Percentiles rank a stretch among this genome's conserved stretches.
phyloP scores from a whole-genome alignment of 164 flowering plant species.

The Vitis rupestris region DNA sequence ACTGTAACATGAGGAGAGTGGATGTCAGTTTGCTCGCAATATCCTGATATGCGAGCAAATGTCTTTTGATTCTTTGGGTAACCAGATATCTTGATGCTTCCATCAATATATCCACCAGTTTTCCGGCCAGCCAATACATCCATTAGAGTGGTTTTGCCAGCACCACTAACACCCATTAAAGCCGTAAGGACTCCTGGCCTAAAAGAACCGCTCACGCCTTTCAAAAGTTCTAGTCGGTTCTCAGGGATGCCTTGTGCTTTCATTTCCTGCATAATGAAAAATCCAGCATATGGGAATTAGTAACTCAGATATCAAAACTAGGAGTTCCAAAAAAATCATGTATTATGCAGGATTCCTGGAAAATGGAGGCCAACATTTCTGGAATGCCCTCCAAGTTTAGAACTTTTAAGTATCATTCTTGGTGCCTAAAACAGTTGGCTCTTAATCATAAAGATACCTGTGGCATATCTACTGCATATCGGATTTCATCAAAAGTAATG shows the following conservation, averaged over 20 bases:
- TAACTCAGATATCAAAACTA: neutral
- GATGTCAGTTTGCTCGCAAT: constrained; percentile 55
- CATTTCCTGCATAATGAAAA: constrained; percentile 31
- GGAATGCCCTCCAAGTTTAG: neutral
- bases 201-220: constrained; percentile 52
- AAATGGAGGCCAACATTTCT: neutral
- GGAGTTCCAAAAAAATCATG: no score
- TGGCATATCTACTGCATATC: constrained; percentile 49
- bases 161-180: constrained; percentile 55
- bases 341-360: neutral
- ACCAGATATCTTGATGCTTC: constrained; percentile 42
- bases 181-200: constrained; percentile 58
- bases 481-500: constrained; percentile 37
- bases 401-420: neutral
- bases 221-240: constrained; percentile 35
- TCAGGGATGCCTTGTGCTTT: constrained; percentile 40
- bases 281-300: neutral
- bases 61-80: constrained; percentile 51
- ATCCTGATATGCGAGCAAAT: constrained; percentile 49
- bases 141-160: constrained; percentile 54
- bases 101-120: constrained; percentile 46
- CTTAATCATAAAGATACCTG: constrained; percentile 24
- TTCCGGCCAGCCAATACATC: constrained; percentile 51
- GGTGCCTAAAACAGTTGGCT: no score
- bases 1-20: constrained; percentile 53